phyloP scores from a whole-genome alignment of 495 filamentous ascomycete genomes.

The Cudoniella acicularis region DNA sequence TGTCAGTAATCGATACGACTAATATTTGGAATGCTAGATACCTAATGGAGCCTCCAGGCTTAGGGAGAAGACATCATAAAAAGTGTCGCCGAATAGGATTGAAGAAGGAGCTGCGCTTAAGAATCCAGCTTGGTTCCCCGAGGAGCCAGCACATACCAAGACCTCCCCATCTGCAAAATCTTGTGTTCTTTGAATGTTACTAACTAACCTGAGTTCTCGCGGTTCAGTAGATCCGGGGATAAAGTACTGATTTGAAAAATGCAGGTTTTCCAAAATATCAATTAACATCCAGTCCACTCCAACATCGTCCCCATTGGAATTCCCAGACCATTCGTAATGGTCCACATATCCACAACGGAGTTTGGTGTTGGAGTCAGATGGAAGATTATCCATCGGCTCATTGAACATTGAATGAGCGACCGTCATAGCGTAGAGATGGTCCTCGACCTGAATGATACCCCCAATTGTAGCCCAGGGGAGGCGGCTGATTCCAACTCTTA shows the following conservation, averaged over 20 bases:
- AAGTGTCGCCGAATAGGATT: not conserved
- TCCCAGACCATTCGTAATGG: not conserved
- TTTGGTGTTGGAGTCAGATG: not conserved
- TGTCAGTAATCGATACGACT: not conserved
- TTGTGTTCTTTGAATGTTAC: not conserved
- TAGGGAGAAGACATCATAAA: not conserved
- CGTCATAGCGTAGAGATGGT: not conserved
- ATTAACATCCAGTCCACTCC: not conserved
- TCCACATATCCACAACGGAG: not conserved
- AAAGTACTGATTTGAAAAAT: not conserved
- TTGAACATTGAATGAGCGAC: not conserved
- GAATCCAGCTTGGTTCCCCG: not conserved
- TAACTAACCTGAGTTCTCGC: not conserved
- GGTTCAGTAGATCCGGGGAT: not conserved
- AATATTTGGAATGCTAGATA: not conserved
- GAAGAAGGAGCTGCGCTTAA: not conserved
- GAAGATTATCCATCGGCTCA: not conserved
- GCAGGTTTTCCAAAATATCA: not conserved
- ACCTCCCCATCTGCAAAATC: not conserved
- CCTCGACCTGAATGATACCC: not conserved
- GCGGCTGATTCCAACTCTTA: too few relatives aligned
- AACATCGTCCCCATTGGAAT: not conserved
- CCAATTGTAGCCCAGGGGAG: too few relatives aligned
- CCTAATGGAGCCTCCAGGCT: not conserved
- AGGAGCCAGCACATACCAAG: not conserved